Evolutionary conservation across 2,329 filamentous ascomycete genomes (phyloP).

Genomic region (Helotiales sp.): DNA sequence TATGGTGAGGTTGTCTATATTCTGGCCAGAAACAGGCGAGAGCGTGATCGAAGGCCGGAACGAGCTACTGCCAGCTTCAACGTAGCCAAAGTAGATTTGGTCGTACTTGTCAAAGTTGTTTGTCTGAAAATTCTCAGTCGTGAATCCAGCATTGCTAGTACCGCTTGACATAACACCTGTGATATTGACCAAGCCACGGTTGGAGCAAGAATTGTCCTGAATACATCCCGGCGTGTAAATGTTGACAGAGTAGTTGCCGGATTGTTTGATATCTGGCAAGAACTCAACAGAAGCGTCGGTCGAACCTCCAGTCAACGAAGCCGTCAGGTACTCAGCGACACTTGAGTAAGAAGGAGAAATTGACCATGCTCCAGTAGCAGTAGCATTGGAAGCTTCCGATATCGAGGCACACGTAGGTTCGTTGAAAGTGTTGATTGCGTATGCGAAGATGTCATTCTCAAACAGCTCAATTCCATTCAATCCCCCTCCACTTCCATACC

Average conservation of each 20-base stretch:
- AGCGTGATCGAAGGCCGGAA: constrained; percentile 84
- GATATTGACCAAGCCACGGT: constrained; percentile 79
- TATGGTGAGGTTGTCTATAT: constrained; percentile 63
- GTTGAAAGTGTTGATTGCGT: constrained; percentile 85
- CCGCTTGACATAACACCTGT: constrained; percentile 67
- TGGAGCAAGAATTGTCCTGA: constrained; percentile 73
- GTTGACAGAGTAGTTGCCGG: constrained; percentile 88
- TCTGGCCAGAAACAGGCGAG: constrained; percentile 65
- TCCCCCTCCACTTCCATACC: constrained; percentile 84
- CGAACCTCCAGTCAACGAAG: constrained; percentile 58
- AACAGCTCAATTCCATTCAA: constrained; percentile 85
- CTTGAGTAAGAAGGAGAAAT: constrained; percentile 67
- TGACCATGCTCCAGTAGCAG: constrained; percentile 72
- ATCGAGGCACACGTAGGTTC: constrained; percentile 76
- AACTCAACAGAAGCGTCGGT: constrained; percentile 70
- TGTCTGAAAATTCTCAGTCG: constrained; percentile 76
- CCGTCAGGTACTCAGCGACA: constrained; percentile 74
- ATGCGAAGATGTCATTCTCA: constrained; percentile 80
- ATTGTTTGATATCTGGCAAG: constrained; percentile 78
- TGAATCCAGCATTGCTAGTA: constrained; percentile 47
- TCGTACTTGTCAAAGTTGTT: constrained; percentile 98
- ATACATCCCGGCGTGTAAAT: constrained; percentile 91
- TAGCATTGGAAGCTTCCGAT: constrained; percentile 64
- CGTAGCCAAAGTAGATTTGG: constrained; percentile 80
- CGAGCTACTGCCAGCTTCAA: constrained; percentile 70